A percentile compares a stretch with the other conserved stretches of the same genome.
Evolutionary conservation across 192 early-diverging fungal species (phyloP).

Genomic region (Coemansia sp.): DNA sequence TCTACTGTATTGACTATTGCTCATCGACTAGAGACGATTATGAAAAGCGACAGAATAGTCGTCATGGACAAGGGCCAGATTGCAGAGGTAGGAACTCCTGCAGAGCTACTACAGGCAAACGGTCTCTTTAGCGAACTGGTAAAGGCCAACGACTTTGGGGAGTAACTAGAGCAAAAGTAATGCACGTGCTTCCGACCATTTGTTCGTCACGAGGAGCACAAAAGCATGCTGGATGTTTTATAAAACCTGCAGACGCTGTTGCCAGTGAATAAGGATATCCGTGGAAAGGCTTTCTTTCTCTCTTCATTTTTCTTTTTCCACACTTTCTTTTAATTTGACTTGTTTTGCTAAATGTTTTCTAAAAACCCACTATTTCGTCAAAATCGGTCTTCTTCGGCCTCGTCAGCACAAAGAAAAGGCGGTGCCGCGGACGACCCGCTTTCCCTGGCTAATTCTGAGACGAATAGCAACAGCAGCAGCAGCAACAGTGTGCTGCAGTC

Average conservation of each 20-base stretch:
- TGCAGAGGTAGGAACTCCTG: neutral
- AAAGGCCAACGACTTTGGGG: conserved; percentile 1
- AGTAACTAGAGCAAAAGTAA: neutral
- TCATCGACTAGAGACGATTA: conserved; percentile 70
- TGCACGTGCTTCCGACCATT: no score
- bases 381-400: neutral
- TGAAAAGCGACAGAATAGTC: conserved; percentile 68
- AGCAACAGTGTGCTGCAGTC: conserved; percentile 19
- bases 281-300: neutral
- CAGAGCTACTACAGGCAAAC: neutral
- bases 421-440: conserved; percentile 31
- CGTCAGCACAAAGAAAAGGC: conserved; percentile 6
- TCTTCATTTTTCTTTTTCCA: neutral
- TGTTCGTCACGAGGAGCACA: no score
- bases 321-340: neutral
- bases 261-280: neutral
- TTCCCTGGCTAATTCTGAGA: neutral
- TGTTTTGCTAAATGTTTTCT: conserved; percentile 30
- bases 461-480: neutral
- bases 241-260: no score
- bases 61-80: conserved; percentile 51
- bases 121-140: neutral
- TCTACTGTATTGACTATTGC: conserved; percentile 63
- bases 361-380: conserved; percentile 13
- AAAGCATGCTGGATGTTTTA: no score